Evolutionary conservation across 2,329 filamentous ascomycete genomes (phyloP).

Genomic region (Pseudomassariella vexata): DNA sequence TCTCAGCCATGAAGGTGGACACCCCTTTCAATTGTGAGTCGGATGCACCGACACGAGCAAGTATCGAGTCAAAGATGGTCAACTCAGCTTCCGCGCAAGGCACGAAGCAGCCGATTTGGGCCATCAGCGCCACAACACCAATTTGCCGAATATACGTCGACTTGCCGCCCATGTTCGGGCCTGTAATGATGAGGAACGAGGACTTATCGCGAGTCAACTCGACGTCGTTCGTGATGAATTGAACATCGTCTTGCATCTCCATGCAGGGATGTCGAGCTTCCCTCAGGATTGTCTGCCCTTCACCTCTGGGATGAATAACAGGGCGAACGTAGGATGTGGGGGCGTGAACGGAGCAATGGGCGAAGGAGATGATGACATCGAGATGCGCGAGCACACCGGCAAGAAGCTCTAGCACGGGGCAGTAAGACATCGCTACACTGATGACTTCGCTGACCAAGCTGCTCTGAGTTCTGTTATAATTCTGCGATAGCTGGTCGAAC

Average conservation of each 20-base stretch:
- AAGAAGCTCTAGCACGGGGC: constrained; percentile 83
- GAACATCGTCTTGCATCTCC: constrained; percentile 97
- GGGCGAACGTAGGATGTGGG: constrained; percentile 88
- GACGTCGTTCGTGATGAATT: constrained; percentile 98
- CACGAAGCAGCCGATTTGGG: constrained; percentile 93
- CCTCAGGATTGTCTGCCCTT: constrained; percentile 81
- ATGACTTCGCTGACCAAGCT: constrained; percentile 92
- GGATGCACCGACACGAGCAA: constrained; percentile 90
- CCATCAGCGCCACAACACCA: constrained; percentile 94
- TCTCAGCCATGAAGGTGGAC: constrained; percentile 99
- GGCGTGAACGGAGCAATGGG: constrained; percentile 88
- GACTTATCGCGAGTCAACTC: constrained; percentile 70
- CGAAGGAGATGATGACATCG: constrained; percentile 90
- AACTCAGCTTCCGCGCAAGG: constrained; percentile 86
- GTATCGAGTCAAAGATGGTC: constrained; percentile 93
- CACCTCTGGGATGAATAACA: constrained; percentile 81
- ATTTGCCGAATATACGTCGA: constrained; percentile 98
- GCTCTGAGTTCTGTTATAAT: constrained; percentile 90
- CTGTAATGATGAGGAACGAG: constrained; percentile 93
- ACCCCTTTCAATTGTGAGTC: constrained; percentile 97
- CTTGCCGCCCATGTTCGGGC: constrained; percentile 98
- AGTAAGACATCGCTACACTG: constrained; percentile 87
- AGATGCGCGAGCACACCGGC: constrained; percentile 86
- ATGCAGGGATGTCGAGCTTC: constrained; percentile 96
- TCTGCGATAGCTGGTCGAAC: constrained; percentile 87